A percentile compares a stretch with the other conserved stretches of the same genome.
Evolutionary conservation across 2,329 filamentous ascomycete genomes (phyloP).

Genomic region (Knufia petricola): DNA sequence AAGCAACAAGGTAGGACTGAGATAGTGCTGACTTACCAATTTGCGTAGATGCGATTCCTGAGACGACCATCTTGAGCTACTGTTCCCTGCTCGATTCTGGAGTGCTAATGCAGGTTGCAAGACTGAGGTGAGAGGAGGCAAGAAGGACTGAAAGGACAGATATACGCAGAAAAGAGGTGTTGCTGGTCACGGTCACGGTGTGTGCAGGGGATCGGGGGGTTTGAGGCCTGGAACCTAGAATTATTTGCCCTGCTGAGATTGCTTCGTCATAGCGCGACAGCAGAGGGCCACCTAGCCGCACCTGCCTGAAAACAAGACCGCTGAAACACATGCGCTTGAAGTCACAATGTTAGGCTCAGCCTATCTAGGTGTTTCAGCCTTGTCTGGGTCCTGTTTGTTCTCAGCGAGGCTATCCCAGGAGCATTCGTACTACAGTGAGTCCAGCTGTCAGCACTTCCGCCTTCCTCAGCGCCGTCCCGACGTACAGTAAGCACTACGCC

Average conservation of each 20-base stretch:
- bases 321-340: background rate
- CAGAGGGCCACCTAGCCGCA: background rate
- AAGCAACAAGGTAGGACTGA: no score
- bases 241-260: background rate
- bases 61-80: slow-evolving; percentile 6
- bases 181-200: no score
- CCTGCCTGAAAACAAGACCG: background rate
- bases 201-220: no score
- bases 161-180: background rate
- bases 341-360: background rate
- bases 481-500: no score
- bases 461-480: no score
- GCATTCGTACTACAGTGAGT: no score
- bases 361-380: background rate
- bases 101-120: background rate
- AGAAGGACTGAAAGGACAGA: background rate
- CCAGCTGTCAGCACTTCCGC: no score
- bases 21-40: slow-evolving; percentile 1
- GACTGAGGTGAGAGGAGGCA: background rate
- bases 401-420: no score
- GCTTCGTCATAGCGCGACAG: slow-evolving; percentile 2
- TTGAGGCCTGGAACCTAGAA: background rate
- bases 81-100: background rate
- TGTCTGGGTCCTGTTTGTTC: no score
- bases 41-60: slow-evolving; percentile 9